A percentile compares a stretch with the other conserved stretches of the same genome.
phyloP scores from a whole-genome alignment of 1,139 yeast genomes.

The Kurtzmaniella natalensis region DNA sequence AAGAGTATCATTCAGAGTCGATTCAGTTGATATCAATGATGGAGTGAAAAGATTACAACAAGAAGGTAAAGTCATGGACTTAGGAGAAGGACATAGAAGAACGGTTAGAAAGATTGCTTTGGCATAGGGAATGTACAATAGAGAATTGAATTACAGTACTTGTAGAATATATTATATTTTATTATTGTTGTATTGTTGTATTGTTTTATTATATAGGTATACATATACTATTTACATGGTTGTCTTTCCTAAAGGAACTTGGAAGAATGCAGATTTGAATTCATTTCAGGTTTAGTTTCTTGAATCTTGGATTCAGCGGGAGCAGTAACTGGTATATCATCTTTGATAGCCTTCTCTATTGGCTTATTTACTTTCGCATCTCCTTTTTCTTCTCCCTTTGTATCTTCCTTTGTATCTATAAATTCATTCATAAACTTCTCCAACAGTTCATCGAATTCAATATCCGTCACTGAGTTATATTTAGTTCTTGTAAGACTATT shows the following conservation, averaged over 20 bases:
- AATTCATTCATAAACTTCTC: constrained; percentile 30
- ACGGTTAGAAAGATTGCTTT: constrained; percentile 49
- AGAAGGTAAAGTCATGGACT: constrained; percentile 68
- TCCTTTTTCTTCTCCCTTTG: neutral
- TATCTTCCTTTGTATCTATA: neutral
- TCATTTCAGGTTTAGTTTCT: no score
- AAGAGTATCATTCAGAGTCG: constrained; percentile 63
- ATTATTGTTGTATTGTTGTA: no score
- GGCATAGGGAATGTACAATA: neutral
- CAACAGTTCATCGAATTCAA: constrained; percentile 38
- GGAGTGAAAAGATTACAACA: constrained; percentile 65
- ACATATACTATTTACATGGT: no score
- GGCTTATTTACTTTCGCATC: neutral
- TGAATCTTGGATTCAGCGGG: no score
- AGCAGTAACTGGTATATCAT: no score
- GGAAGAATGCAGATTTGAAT: neutral
- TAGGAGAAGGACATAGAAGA: constrained; percentile 73
- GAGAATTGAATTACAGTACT: no score
- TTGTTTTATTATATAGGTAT: no score
- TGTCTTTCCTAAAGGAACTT: neutral
- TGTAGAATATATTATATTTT: no score
- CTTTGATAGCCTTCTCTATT: no score
- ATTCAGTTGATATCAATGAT: constrained; percentile 65
- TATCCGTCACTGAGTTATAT: constrained; percentile 28
- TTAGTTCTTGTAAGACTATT: constrained; percentile 30